A percentile compares a stretch with the other conserved stretches of the same genome.
phyloP scores from a whole-genome alignment of 805 yeast genomes.

The Candida broadrunensis region DNA sequence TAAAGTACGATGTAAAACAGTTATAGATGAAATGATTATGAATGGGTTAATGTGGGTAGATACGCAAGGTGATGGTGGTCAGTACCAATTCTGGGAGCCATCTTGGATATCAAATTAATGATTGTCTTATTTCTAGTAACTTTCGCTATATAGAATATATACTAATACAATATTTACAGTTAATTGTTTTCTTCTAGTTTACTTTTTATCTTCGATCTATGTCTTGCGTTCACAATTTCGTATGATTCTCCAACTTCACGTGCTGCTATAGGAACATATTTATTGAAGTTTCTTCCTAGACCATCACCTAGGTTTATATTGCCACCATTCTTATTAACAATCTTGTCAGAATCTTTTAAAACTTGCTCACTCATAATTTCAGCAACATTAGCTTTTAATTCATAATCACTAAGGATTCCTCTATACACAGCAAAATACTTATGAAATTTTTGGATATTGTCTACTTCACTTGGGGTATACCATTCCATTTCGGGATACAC shows the following conservation, averaged over 20 bases:
- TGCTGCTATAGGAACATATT: slow-evolving; percentile 54
- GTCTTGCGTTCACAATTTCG: slow-evolving; percentile 67
- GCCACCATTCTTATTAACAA: slow-evolving; percentile 12
- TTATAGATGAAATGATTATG: slow-evolving; percentile 75
- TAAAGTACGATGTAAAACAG: slow-evolving; percentile 53
- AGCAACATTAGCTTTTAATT: slow-evolving; percentile 54
- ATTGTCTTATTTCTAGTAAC: too few relatives aligned
- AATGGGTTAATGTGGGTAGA: slow-evolving; percentile 89
- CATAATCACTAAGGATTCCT: slow-evolving; percentile 54
- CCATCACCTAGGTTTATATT: slow-evolving; percentile 76
- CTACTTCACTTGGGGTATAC: slow-evolving; percentile 37
- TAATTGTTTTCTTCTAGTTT: slow-evolving; percentile 2
- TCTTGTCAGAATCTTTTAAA: slow-evolving; percentile 15
- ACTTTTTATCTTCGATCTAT: slow-evolving; percentile 40
- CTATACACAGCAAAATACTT: slow-evolving; percentile 38
- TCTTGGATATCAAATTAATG: slow-evolving; percentile 54
- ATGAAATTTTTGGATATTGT: slow-evolving; percentile 14
- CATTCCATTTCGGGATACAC: slow-evolving; percentile 70
- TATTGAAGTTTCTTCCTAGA: slow-evolving; percentile 53
- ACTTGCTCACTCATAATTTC: slow-evolving; percentile 43
- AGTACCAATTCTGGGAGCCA: slow-evolving; percentile 67
- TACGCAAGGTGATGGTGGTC: slow-evolving; percentile 40
- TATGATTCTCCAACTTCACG: slow-evolving; percentile 62
- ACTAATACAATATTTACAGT: neutral
- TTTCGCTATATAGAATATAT: neutral